Evolutionary conservation across 116 monocot genomes (phyloP).

Genomic region (Zostera marina): DNA sequence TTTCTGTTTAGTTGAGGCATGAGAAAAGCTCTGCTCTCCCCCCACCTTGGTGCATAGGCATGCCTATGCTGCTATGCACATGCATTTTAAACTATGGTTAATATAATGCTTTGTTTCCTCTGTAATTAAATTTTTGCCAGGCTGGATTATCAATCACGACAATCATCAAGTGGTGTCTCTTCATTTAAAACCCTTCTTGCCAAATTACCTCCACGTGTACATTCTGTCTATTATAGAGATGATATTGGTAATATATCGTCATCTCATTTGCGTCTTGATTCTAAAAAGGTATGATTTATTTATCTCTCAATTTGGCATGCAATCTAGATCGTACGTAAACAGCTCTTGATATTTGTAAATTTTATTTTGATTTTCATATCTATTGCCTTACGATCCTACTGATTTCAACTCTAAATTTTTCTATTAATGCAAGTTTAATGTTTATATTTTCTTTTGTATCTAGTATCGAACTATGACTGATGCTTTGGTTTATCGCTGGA

Average conservation of each 20-base stretch:
- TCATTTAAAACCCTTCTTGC: constrained; percentile 77
- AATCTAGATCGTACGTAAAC: not conserved
- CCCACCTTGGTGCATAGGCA: too few relatives aligned
- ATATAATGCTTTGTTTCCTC: not conserved
- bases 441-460: too few relatives aligned
- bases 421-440: too few relatives aligned
- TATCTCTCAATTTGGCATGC: not conserved
- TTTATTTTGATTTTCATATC: not conserved
- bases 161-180: constrained; percentile 38
- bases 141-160: constrained; percentile 80
- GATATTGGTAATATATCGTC: constrained; percentile 79
- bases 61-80: too few relatives aligned
- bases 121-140: constrained; percentile 11
- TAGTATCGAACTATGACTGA: too few relatives aligned
- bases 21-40: too few relatives aligned
- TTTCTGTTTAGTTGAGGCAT: too few relatives aligned
- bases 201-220: constrained; percentile 61
- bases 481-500: too few relatives aligned
- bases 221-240: constrained; percentile 81
- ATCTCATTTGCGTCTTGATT: constrained; percentile 49
- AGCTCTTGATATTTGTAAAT: too few relatives aligned
- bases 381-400: not conserved
- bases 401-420: not conserved
- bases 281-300: constrained; percentile 34
- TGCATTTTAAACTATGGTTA: not conserved